These are phyloP conservation scores for Macrotyloma uniflorum DNA, from an alignment of 306 rosid genomes.

Conservation along the genomic window DNA sequence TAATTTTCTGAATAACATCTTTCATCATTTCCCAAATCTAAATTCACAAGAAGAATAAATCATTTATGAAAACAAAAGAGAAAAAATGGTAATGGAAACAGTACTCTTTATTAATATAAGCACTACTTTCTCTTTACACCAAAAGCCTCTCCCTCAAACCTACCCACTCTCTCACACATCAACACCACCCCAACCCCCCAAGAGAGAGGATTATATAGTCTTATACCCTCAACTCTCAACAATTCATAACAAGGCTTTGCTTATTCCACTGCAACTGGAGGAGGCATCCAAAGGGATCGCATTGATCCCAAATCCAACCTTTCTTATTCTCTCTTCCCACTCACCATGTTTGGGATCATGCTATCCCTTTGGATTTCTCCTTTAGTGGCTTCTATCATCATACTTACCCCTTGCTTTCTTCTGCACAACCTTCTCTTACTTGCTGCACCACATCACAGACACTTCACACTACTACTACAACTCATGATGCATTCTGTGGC, in stretches of 20 bases:
- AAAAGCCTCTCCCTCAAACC: constrained; percentile 14
- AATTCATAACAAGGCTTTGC: neutral
- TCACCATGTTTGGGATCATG: constrained; percentile 45
- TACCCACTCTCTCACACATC: constrained; percentile 28
- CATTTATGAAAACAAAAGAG: neutral
- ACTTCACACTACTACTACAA: neutral
- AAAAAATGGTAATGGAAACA: neutral
- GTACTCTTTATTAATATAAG: constrained; percentile 9
- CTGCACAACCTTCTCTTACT: neutral
- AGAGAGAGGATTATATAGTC: neutral
- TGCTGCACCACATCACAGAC: neutral
- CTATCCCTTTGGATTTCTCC: constrained; percentile 50
- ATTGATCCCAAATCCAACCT: constrained; percentile 41
- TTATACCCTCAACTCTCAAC: neutral
- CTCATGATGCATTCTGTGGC: neutral
- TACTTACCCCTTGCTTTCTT: neutral
- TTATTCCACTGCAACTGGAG: constrained; percentile 46
- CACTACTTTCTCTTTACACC: constrained; percentile 17
- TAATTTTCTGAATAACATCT: neutral
- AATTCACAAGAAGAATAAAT: neutral
- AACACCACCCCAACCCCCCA: neutral
- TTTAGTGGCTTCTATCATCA: constrained; percentile 36
- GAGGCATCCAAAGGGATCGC: constrained; percentile 59
- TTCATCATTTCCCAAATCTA: neutral
- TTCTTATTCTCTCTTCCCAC: neutral